Conservation (phyloP, 2,329 filamentous ascomycete genomes). For the Canariomyces notabilis region DNA sequence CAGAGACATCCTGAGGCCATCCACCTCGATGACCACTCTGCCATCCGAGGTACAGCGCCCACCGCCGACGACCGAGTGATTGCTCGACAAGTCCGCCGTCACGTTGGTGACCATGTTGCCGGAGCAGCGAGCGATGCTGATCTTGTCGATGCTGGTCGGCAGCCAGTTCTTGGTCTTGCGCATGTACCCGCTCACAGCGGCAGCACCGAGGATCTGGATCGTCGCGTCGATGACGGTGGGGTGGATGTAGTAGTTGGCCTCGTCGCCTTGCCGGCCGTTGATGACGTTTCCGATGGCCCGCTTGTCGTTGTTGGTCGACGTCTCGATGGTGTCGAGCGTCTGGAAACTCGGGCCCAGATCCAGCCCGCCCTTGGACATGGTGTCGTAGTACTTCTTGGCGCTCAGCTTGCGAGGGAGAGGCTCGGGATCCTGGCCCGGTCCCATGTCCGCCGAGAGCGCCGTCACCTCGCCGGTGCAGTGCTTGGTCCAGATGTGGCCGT, state of each 20-base stretch:
- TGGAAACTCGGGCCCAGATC: constrained; percentile 7
- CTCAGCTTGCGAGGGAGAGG: background rate
- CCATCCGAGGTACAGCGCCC: too few species aligned
- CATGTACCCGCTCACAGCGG: background rate
- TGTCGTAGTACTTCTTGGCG: background rate
- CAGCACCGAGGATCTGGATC: background rate
- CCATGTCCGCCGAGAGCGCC: background rate
- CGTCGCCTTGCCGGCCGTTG: background rate
- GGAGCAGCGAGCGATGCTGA: too few species aligned
- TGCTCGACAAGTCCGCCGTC: too few species aligned
- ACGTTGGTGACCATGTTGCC: too few species aligned
- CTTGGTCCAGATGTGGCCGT: constrained; percentile 7
- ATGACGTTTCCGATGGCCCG: too few species aligned
- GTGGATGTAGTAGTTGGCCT: background rate
- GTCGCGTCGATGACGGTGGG: constrained; percentile 7
- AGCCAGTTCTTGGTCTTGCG: too few species aligned
- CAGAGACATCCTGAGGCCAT: too few species aligned
- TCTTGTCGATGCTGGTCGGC: constrained; percentile 5
- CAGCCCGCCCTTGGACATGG: background rate
- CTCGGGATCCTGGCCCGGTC: background rate
- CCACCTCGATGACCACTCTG: too few species aligned
- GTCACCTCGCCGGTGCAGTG: constrained; percentile 9
- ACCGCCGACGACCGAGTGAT: too few species aligned
- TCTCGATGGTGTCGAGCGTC: background rate
- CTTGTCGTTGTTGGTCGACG: too few species aligned